Evolutionary conservation across 768 basidiomycete species (phyloP), one percentile per base, ranked within the genome.

Genomic region (Obba rivulosa): DNA sequence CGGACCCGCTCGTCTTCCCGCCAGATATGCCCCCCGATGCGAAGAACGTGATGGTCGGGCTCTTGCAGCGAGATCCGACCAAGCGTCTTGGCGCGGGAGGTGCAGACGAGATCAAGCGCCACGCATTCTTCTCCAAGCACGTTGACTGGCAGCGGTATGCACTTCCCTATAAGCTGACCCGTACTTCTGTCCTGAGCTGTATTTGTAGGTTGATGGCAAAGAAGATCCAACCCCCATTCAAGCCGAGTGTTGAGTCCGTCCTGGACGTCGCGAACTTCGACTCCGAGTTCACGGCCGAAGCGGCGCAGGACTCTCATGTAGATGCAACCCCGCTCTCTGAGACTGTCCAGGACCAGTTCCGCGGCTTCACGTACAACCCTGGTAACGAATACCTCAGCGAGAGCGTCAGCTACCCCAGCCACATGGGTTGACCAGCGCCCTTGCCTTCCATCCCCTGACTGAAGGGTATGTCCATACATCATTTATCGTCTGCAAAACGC

Each of bases 251-350:
- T 54, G 92, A 94, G 73, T 87, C 86, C 46, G 93, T 93, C 1
- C 79, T 96, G 39, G 94, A 96, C 64, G 92, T 94, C 18, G 91
- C 86, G 49, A 92, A 97, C 74, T 98, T 99, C 69, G 96, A 98
- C 66, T 80, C 92, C 21, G 95, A 98, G 66, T 99, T 99, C 64
- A 97, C 94, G 23, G 89, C 85, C 52, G 95, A 99, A 65, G 85
- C 90, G 48, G 87, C 94, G 2, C 83, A 91, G 58, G 95, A 99
- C 67, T 94, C 92, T 1, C 93, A 98, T 46, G 95, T 99, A 34
- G 90, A 89, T 54, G 92, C 93, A 60, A 93, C 91, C 3, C 84
- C 81, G 22, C 71, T 99, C 34, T 93, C 90, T 14, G 89, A 96
- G 73, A 97, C 94, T 0, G 92, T 99, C 2, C 95, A 99, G 65